Evolutionary conservation across 768 basidiomycete genomes (phyloP), one percentile per base, ranked within the genome.

Genomic region (Hirschioporus abietinus): DNA sequence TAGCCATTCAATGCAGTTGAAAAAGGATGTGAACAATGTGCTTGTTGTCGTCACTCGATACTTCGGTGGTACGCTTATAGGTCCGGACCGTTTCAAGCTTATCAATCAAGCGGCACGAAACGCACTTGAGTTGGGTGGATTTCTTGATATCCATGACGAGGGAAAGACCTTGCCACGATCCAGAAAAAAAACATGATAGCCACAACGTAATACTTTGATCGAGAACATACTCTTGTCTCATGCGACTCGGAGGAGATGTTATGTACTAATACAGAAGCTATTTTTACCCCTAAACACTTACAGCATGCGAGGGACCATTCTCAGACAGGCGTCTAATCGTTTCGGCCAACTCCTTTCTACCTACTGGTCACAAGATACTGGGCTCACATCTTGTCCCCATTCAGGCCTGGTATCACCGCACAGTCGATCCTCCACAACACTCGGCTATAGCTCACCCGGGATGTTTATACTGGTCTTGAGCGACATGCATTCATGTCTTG

Each of bases 81-180:
- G 94, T 2, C 88, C 95, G 0, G 95, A 96, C 74, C 80, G 91
- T 36, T 93, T 90, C 77, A 91, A 92, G 74, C 93, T 96, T 72
- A 99, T 99, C 76, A 98, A 96, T 73, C 93, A 96, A 74, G 94
- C 94, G 3, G 96, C 96, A 1, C 84, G 96, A 24, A 92, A 93
- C 72, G 95, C 96, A 0, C 81, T 99, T 6, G 93, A 96, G 59
- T 69, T 88, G 0, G 96, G 92, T 10, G 95, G 96, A 0, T 94
- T 98, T 74, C 77, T 99, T 35, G 91, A 92, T 58, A 77, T 73
- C 9, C 71, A 71, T 18, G 84, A 81, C 15, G 74, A 72, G 18
- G 25, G 26, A 23, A 65, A 65, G 25, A 27, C 23, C 20, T 26
- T 42, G 26, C 10, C 64, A 7, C 42, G 64, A n/a, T 57, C 34